Base-by-base conservation (phyloP, 2,329 filamentous ascomycete species). In the Thermomyces lanuginosus region DNA sequence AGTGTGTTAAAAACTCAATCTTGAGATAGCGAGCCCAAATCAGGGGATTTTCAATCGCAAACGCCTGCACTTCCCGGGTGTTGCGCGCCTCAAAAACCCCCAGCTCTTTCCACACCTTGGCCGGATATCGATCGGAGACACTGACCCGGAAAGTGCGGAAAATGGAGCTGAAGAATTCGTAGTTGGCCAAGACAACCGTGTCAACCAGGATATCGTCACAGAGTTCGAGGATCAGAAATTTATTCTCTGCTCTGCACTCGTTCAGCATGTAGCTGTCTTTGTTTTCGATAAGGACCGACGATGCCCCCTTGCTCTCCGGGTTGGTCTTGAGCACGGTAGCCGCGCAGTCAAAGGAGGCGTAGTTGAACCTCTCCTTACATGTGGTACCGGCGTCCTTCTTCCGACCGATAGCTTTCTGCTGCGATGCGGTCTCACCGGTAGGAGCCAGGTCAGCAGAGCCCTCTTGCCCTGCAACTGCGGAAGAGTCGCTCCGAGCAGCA, bases 191-290 rank as follows among this genome's bases (percentile, higher is more conserved):
- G n/a, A 95, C 89, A 21, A 98, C 65, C 0, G 89, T 98, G 48
- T 98, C 89, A 32, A 98, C 78, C 22, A 92, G 65, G 22, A 75
- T 77, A 38, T 73, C 69, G 41, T 92, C 82, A 51, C 82, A 95
- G 16, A 98, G 64, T 55, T 98, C 89, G 33, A 98, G 72, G 33
- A 95, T 84, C 36, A 95, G 65, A 46, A 91, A 93, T 53, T 95
- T 95, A 58, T 91, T 86, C 40, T 75, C 62, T 11, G 73, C 73
- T 4, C 74, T 72, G 53, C 89, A 98, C 48, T 86, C 80, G 38
- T 93, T 80, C 23, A 95, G 66, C 82, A 98, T 92, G 53, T 98
- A 98, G 37, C 81, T 86, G 54, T 98, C 89, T 57, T 95, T 95
- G 56, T 93, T 93, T 59, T 98, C 89, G 21, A 92, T 74, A 21